Evolutionary conservation across 192 early-diverging fungal genomes (phyloP), one percentile per base, ranked within the genome.

Genomic region (Entomortierella parvispora): DNA sequence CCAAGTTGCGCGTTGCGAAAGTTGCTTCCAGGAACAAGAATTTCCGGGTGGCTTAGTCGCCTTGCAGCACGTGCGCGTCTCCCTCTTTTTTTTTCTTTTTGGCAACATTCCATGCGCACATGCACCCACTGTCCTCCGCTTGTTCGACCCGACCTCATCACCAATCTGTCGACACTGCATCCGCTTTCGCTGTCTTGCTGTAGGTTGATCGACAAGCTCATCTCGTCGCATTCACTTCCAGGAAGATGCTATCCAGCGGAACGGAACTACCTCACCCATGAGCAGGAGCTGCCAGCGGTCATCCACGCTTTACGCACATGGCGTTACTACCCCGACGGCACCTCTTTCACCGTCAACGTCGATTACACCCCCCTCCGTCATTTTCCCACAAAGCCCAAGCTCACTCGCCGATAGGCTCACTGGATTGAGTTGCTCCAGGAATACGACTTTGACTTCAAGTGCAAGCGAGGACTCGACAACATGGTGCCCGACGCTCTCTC

Each of bases 401-500:
- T 70, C 0, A 62, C 68, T 12, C n/a, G 53, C 2, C 42, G 26
- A 43, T 50, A 70, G 45, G 59, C 59, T 2, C 23, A 52, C 8
- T 62, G 43, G 40, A 32, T 70, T 28, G 58, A 70, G 29, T 4
- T 62, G 1, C 23, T 68, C n/a, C n/a, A n/a, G n/a, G n/a, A n/a
- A n/a, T n/a, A n/a, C n/a, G n/a, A n/a, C n/a, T n/a, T n/a, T n/a
- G n/a, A n/a, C n/a, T n/a, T n/a, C n/a, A n/a, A n/a, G n/a, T n/a
- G n/a, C n/a, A n/a, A n/a, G n/a, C n/a, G 22, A 9, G 62, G 51
- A 6, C 59, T 58, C 31, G 62, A 68, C 4, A 79, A 69, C 55
- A 51, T 60, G 0, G 66, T 79, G 34, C 40, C 62, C 25, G 76
- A 79, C 65, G 75, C 75, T 0, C 34, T 79, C 10, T 79, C 76